These are phyloP conservation scores for Allium cepa DNA, from an alignment of 106 monocot genomes.

Conservation along the genomic window DNA sequence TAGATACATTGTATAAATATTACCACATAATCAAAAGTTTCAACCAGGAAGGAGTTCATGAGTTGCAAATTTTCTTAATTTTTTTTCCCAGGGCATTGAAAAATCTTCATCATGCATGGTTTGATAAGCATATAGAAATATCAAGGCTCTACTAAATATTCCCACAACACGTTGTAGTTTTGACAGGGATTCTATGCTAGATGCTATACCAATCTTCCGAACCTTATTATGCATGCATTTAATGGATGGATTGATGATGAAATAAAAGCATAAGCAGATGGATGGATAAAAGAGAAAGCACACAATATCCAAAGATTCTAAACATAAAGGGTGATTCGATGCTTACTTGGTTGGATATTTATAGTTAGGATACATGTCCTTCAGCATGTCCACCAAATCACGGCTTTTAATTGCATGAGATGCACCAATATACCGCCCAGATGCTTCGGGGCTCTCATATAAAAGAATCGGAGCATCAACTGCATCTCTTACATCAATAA, in stretches of 20 bases:
- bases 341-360: conserved; percentile 27
- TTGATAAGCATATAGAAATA: too few relatives aligned
- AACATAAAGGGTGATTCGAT: not conserved
- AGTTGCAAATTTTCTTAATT: too few relatives aligned
- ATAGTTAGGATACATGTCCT: conserved; percentile 27
- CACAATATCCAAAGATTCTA: not conserved
- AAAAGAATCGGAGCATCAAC: conserved; percentile 29
- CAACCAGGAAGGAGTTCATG: too few relatives aligned
- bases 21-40: too few relatives aligned
- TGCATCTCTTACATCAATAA: conserved; percentile 51
- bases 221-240: not conserved
- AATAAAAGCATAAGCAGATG: not conserved
- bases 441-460: conserved; percentile 39
- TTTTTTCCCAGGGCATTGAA: too few relatives aligned
- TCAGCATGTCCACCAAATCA: conserved; percentile 30
- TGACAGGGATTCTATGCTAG: not conserved
- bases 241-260: too few relatives aligned
- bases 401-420: conserved; percentile 1
- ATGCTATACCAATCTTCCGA: conserved; percentile 4
- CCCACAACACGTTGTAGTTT: not conserved
- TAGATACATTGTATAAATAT: too few relatives aligned
- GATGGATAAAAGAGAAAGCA: too few relatives aligned
- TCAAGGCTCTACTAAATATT: too few relatives aligned
- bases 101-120: too few relatives aligned
- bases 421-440: conserved; percentile 36